Conservation (phyloP, 768 basidiomycete genomes). For the Suillus clintonianus region DNA sequence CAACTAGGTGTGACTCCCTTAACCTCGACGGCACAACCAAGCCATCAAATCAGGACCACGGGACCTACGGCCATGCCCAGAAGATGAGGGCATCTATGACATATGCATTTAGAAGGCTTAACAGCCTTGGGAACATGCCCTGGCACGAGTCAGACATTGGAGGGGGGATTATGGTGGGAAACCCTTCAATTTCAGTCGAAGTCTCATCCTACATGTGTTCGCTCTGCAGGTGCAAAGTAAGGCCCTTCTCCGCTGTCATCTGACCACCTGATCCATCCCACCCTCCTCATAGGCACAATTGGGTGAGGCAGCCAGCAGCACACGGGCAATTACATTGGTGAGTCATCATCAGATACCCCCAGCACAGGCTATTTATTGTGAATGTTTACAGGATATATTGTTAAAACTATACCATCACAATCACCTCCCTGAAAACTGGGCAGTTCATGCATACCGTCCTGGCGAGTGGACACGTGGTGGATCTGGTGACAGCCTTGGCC, state of each 20-base stretch:
- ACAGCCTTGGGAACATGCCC: slow-evolving; percentile 23
- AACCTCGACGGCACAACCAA: slow-evolving; percentile 25
- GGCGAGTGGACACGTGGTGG: slow-evolving; percentile 5
- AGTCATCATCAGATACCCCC: slow-evolving; percentile 6
- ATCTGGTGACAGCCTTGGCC: no score
- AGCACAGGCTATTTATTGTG: background rate
- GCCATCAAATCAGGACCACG: slow-evolving; percentile 4
- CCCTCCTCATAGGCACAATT: slow-evolving; percentile 7
- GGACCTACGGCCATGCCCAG: slow-evolving; percentile 35
- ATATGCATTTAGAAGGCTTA: slow-evolving; percentile 28
- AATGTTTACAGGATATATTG: slow-evolving; percentile 22
- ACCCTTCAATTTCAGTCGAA: slow-evolving; percentile 29
- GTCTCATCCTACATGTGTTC: slow-evolving; percentile 33
- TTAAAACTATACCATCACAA: slow-evolving; percentile 27
- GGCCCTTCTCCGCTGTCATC: slow-evolving; percentile 8
- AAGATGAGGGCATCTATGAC: slow-evolving; percentile 37
- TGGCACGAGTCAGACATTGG: slow-evolving; percentile 31
- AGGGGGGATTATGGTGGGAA: slow-evolving; percentile 25
- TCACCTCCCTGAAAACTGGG: slow-evolving; percentile 15
- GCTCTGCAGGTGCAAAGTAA: slow-evolving; percentile 26
- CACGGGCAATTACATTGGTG: slow-evolving; percentile 27
- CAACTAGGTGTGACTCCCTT: slow-evolving; percentile 30
- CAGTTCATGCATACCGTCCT: slow-evolving; percentile 20
- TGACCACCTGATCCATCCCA: background rate
- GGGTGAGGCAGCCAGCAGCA: slow-evolving; percentile 29